Conservation (phyloP, 306 rosid genomes). For the Senna tora region DNA sequence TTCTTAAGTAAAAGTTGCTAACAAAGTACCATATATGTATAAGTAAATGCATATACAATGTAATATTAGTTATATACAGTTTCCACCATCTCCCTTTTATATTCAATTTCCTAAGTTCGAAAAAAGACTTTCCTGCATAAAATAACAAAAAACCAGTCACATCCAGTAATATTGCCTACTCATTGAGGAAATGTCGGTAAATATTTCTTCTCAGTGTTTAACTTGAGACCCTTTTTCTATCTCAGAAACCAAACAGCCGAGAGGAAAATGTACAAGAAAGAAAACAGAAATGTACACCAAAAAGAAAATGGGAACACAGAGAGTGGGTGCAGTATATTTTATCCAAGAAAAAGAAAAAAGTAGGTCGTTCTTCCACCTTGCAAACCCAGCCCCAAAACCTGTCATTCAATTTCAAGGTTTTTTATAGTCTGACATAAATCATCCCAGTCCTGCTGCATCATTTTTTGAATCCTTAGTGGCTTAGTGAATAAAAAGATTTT, state of each 20-base stretch:
- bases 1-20: not conserved
- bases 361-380: too few relatives aligned
- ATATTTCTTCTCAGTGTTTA: not conserved
- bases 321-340: not conserved
- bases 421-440: not conserved
- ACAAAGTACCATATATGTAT: not conserved
- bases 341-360: too few relatives aligned
- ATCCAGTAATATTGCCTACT: too few relatives aligned
- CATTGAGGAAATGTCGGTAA: not conserved
- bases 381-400: not conserved
- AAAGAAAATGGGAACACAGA: not conserved
- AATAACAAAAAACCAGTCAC: too few relatives aligned
- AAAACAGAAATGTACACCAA: not conserved
- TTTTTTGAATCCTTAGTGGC: not conserved
- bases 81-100: not conserved
- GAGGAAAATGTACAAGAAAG: not conserved
- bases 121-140: too few relatives aligned
- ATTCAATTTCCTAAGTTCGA: not conserved
- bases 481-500: not conserved
- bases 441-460: not conserved
- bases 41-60: slow-evolving; percentile 2
- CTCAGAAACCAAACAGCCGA: not conserved
- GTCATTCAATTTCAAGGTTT: not conserved
- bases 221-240: not conserved
- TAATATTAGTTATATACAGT: not conserved